phyloP scores from a whole-genome alignment of 2,329 filamentous ascomycete species.

The Paraphoma chrysanthemicola region DNA sequence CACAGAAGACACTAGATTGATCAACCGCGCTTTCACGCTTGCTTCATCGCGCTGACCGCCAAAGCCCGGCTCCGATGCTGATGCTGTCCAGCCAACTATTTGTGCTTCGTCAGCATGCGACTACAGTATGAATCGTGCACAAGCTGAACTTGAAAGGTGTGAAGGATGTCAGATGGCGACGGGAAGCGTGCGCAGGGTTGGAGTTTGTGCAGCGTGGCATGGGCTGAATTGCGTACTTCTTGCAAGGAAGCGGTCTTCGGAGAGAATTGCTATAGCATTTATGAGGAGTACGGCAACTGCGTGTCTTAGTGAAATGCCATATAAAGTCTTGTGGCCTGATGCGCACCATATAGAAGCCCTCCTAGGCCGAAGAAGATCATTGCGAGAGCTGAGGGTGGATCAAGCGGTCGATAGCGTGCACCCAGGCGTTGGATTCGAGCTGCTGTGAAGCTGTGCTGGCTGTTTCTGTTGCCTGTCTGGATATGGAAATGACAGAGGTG shows the following conservation, averaged over 20 bases:
- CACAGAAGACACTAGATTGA: conserved; percentile 89
- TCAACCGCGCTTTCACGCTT: conserved; percentile 84
- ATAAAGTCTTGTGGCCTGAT: conserved; percentile 4
- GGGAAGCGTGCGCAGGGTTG: neutral
- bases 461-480: conserved; percentile 20
- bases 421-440: neutral
- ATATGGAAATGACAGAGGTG: neutral
- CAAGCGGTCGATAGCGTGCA: neutral
- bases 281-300: conserved; percentile 83
- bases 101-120: conserved; percentile 7
- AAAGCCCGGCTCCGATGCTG: conserved; percentile 75
- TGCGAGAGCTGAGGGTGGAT: conserved; percentile 1
- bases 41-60: conserved; percentile 73
- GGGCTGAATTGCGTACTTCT: conserved; percentile 63
- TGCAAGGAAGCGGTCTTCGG: conserved; percentile 91
- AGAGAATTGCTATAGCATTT: conserved; percentile 92
- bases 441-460: neutral
- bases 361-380: conserved; percentile 76
- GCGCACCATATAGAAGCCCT: conserved; percentile 75
- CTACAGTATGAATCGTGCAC: neutral
- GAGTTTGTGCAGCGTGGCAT: neutral
- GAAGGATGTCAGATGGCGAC: neutral
- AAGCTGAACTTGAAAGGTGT: neutral
- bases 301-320: conserved; percentile 21
- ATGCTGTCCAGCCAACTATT: conserved; percentile 78